A percentile compares a stretch with the other conserved stretches of the same genome.
phyloP scores from a whole-genome alignment of 2,329 filamentous ascomycete genomes.

The Botrytis deweyae region DNA sequence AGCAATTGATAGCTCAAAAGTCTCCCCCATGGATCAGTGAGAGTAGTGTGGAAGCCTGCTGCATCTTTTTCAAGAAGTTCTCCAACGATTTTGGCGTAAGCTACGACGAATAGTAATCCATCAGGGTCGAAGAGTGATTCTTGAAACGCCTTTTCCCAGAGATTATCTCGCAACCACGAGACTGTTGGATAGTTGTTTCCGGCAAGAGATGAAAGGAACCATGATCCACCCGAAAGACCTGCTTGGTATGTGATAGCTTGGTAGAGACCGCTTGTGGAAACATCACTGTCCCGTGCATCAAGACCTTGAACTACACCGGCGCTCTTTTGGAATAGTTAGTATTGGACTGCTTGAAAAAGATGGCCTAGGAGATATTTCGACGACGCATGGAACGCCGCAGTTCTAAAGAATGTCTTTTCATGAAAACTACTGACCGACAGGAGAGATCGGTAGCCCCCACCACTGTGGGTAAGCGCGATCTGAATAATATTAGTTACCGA shows the following conservation, averaged over 20 bases:
- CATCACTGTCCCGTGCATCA: constrained; percentile 45
- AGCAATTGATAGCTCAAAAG: constrained; percentile 33
- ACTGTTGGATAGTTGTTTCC: constrained; percentile 50
- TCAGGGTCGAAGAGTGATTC: constrained; percentile 42
- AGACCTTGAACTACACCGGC: constrained; percentile 37
- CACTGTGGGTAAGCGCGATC: constrained; percentile 43
- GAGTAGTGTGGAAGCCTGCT: constrained; percentile 33
- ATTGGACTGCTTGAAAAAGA: background rate
- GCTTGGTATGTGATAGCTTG: constrained; percentile 48
- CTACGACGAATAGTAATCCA: constrained; percentile 38
- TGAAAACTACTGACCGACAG: constrained; percentile 27
- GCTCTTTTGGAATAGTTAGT: constrained; percentile 19
- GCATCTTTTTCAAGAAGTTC: constrained; percentile 36
- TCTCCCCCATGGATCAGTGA: constrained; percentile 33
- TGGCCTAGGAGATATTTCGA: background rate
- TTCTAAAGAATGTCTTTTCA: background rate
- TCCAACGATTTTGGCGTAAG: constrained; percentile 26
- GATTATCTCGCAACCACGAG: constrained; percentile 40
- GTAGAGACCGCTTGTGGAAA: constrained; percentile 44
- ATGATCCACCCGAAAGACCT: constrained; percentile 48
- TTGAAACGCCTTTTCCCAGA: constrained; percentile 45
- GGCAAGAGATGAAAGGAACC: constrained; percentile 47
- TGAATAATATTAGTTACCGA: constrained; percentile 19
- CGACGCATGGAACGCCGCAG: background rate
- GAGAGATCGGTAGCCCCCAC: constrained; percentile 38